phyloP scores from a whole-genome alignment of 108 stramenopile species.

The Aurantiochytrium sp. region DNA sequence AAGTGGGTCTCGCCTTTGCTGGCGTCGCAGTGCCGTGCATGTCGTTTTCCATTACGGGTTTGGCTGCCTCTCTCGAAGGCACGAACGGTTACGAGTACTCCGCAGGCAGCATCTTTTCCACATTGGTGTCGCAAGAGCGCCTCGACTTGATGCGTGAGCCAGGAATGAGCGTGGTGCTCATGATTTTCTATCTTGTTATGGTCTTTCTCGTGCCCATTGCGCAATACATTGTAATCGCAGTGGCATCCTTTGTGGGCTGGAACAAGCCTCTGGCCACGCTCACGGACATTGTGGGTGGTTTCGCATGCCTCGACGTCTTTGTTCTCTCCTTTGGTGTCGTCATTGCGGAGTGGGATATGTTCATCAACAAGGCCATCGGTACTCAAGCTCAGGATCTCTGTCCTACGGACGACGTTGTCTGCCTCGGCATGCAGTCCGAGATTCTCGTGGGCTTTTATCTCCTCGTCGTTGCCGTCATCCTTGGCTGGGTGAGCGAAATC shows the following conservation, averaged over 20 bases:
- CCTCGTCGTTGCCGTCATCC: background rate
- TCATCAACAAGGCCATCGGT: conserved; percentile 4
- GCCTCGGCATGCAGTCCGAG: background rate
- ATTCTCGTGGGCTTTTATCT: background rate
- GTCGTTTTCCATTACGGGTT: background rate
- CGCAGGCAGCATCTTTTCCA: background rate
- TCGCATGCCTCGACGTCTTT: background rate
- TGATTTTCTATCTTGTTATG: background rate
- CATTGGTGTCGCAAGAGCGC: background rate
- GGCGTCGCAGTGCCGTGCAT: background rate
- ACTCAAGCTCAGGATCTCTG: background rate
- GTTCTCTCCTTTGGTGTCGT: background rate
- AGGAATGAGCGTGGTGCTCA: background rate
- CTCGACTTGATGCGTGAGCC: background rate
- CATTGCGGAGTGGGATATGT: background rate
- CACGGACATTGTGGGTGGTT: background rate
- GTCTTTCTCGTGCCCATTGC: background rate
- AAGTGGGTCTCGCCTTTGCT: background rate
- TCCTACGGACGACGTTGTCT: no score
- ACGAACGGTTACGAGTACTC: background rate
- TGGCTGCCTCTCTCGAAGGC: background rate
- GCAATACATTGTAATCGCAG: background rate
- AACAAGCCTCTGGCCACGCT: background rate
- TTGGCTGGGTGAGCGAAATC: background rate
- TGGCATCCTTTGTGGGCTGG: background rate